Percentiles rank a stretch among this genome's conserved stretches.
These are phyloP conservation scores for Lipomyces sp. DNA, from an alignment of 805 yeast species.

Conservation along the genomic window DNA sequence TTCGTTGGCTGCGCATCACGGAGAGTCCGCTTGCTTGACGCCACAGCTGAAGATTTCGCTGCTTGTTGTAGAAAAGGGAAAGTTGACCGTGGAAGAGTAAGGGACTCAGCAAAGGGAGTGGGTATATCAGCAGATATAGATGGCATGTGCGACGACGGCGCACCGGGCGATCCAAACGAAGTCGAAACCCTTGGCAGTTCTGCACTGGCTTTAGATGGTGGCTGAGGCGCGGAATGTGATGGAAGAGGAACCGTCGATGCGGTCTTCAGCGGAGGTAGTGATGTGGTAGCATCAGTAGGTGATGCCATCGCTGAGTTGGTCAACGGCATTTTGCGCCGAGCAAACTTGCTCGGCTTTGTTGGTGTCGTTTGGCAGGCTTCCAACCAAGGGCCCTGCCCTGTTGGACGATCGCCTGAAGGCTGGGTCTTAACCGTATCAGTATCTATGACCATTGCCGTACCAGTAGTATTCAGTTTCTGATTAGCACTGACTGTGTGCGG, in stretches of 20 bases:
- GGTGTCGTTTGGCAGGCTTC: neutral
- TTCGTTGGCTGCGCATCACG: neutral
- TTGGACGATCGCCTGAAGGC: neutral
- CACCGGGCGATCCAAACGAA: neutral
- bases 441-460: neutral
- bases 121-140: neutral
- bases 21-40: conserved; percentile 6
- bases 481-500: neutral
- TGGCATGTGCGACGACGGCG: neutral
- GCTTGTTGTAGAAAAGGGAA: conserved; percentile 25
- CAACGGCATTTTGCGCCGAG: neutral
- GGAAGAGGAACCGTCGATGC: neutral
- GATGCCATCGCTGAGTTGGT: neutral
- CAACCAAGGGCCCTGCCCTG: neutral
- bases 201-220: neutral
- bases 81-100: conserved; percentile 34
- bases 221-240: conserved; percentile 8
- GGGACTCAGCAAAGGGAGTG: conserved; percentile 10
- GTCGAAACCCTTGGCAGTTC: neutral
- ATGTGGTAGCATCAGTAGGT: neutral
- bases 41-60: conserved; percentile 17
- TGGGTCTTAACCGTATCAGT: neutral
- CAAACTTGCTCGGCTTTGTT: conserved; percentile 8
- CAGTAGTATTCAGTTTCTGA: neutral
- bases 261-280: conserved; percentile 2